These are phyloP conservation scores for Botrytis byssoidea DNA, from an alignment of 2,329 filamentous ascomycete genomes.

Conservation along the genomic window DNA sequence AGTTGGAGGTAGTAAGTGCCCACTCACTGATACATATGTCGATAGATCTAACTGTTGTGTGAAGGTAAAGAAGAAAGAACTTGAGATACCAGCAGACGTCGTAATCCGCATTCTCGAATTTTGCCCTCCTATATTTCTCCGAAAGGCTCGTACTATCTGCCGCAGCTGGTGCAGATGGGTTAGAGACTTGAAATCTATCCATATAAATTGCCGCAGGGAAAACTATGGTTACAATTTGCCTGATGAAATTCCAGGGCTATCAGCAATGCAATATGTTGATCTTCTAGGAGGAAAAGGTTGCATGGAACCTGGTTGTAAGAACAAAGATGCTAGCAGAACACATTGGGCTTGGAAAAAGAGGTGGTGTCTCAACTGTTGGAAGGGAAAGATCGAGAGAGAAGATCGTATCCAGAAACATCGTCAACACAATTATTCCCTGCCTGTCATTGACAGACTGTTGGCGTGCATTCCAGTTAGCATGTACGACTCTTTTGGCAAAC, in stretches of 20 bases:
- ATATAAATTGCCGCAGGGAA: constrained; percentile 35
- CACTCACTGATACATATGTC: background rate
- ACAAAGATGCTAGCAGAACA: constrained; percentile 33
- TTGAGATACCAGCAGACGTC: constrained; percentile 27
- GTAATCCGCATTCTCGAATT: constrained; percentile 38
- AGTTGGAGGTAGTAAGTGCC: constrained; percentile 28
- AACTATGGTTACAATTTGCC: constrained; percentile 38
- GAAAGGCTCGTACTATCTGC: constrained; percentile 34
- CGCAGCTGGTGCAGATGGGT: constrained; percentile 29
- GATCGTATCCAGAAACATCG: constrained; percentile 35
- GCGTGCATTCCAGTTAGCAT: constrained; percentile 38
- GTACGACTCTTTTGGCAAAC: constrained; percentile 38
- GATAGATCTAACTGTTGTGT: constrained; percentile 22
- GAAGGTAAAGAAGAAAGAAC: constrained; percentile 23
- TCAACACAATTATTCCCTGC: constrained; percentile 27
- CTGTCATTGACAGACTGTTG: constrained; percentile 32
- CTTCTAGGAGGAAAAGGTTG: constrained; percentile 38
- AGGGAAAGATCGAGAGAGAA: constrained; percentile 34
- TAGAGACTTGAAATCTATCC: constrained; percentile 32
- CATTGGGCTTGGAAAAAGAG: constrained; percentile 39
- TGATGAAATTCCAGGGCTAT: constrained; percentile 26
- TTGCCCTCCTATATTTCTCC: constrained; percentile 35
- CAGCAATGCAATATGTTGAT: constrained; percentile 34
- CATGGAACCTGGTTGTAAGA: constrained; percentile 29
- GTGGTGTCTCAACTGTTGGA: constrained; percentile 37